Evolutionary conservation across 2,329 filamentous ascomycete species (phyloP).

Genomic region (Microdochium trichocladiopsis): DNA sequence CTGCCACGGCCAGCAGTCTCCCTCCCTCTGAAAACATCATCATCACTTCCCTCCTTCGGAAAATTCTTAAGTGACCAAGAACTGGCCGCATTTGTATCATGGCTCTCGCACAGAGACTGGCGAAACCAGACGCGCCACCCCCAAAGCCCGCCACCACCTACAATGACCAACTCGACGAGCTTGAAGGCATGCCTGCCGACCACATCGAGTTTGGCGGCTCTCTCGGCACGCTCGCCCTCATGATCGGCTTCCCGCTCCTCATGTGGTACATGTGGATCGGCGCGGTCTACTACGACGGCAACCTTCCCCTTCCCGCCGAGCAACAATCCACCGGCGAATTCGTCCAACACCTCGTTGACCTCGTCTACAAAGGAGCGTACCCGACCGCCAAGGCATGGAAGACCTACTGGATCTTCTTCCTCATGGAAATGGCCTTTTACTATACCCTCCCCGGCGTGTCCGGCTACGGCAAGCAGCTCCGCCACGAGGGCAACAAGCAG

Average conservation of each 20-base stretch:
- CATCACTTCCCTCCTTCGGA: too few relatives aligned
- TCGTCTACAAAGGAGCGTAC: conserved; percentile 75
- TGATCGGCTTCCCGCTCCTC: conserved; percentile 77
- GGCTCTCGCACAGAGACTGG: too few relatives aligned
- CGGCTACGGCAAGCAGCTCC: conserved; percentile 75
- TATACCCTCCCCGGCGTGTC: conserved; percentile 77
- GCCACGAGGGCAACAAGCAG: conserved; percentile 72
- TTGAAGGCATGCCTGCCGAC: conserved; percentile 2
- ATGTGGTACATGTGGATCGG: conserved; percentile 99
- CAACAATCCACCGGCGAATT: conserved; percentile 65
- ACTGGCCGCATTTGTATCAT: too few relatives aligned
- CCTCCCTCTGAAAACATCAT: too few relatives aligned
- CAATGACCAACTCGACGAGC: background rate
- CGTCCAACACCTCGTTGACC: conserved; percentile 54
- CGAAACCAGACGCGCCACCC: too few relatives aligned
- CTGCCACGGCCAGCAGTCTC: too few relatives aligned
- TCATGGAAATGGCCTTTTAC: conserved; percentile 75
- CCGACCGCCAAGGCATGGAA: conserved; percentile 73
- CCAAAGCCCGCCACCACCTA: too few relatives aligned
- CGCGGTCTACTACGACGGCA: conserved; percentile 79
- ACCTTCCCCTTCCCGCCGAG: conserved; percentile 57
- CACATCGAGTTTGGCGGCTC: conserved; percentile 4
- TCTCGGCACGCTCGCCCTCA: background rate
- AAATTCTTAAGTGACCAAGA: too few relatives aligned
- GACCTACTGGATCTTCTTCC: conserved; percentile 86